Evolutionary conservation across 1,284 basidiomycete genomes (phyloP), one percentile per base, ranked within the genome.

Genomic region (Melampsora larici-populina): DNA sequence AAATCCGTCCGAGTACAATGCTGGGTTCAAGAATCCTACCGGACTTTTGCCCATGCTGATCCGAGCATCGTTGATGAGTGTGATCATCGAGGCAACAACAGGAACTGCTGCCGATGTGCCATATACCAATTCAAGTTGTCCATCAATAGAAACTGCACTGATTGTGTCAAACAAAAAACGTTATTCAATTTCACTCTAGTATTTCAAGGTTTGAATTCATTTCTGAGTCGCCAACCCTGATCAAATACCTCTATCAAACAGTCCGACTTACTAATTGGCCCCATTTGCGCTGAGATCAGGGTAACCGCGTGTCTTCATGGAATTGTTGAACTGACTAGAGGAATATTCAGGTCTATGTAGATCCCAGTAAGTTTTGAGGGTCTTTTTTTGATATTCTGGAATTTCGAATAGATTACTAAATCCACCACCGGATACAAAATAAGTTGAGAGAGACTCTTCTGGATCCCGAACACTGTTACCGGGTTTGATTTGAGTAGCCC

Each of bases 371-470:
- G 81, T 82, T 73, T 80, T 79, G 15, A 88, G 86, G 17, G 84
- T 86, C 3, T 77, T 40, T 2, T 86, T 80, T 82, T 91, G 89
- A 81, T 88, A 91, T 0, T 66, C 21, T 0, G 89, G 89, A 11
- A 87, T 86, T 29, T 84, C 31, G 83, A 89, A 90, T 87, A 89
- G 80, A 81, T 89, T 86, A 80, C 87, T 88, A 84, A 90, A 90
- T 4, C 90, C 90, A 77, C 90, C 90, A 8, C 90, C 90, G 55
- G 88, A 89, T 82, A 88, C 88, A 66, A 84, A 83, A 26, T 85
- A 84, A 71, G 84, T 82, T 76, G 84, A 81, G 77, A 86, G 86
- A 43, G 79, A 66, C 69, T 82, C 83, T 80, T 87, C 87, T 6
- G 85, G 85, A 48, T 85, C 83, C 0, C 82, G 82, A 79, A 87